Base-by-base conservation (phyloP, 495 filamentous ascomycete genomes). In the Aspergillus egyptiacus region DNA sequence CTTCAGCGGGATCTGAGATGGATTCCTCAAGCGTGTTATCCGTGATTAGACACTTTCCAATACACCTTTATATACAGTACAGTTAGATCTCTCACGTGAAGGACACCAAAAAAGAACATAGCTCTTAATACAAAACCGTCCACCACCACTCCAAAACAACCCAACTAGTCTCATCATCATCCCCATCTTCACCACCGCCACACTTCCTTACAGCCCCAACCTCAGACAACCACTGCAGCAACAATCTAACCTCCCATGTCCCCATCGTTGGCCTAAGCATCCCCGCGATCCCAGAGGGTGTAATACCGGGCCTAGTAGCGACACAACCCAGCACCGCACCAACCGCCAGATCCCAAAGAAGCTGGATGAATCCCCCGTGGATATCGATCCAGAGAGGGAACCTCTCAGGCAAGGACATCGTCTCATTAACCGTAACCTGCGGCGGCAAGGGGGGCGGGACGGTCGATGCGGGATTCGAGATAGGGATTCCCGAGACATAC, bases 301-400 rank as follows among this genome's bases (percentile, higher is more conserved):
- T 72, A 44, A 82, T 68, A 0, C 82, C 79, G 1, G 84, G 77
- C 18, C 84, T 69, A 5, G 75, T 72, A 1, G 81, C 78, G 11
- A 90, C 47, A 32, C 76, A 73, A 15, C 81, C 70, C 7, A 82
- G 50, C 10, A 87, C 69, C 15, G 79, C 75, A 7, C 72, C 74
- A 10, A 87, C 62, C 6, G 79, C 75, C 56, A 77, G 66, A 2
- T 80, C 67, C 90, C 90, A 96, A 31, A 84, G 67, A 5, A 73
- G 65, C 2, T 50, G 54, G 28, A 86, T 74, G 10, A 89, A 63
- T 7, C 76, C 63, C 1, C 78, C 81, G 41, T 87, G 79, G 37
- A 95, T 84, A 62, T 89, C 87, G 50, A 78, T 79, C 90, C 90
- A 96, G 20, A 90, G 65, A 0, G 90, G 90, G 15, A 87, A 69